Percentiles rank a stretch among this genome's conserved stretches.
Evolutionary conservation across 768 basidiomycete genomes (phyloP).

Genomic region (Mycena galopus): DNA sequence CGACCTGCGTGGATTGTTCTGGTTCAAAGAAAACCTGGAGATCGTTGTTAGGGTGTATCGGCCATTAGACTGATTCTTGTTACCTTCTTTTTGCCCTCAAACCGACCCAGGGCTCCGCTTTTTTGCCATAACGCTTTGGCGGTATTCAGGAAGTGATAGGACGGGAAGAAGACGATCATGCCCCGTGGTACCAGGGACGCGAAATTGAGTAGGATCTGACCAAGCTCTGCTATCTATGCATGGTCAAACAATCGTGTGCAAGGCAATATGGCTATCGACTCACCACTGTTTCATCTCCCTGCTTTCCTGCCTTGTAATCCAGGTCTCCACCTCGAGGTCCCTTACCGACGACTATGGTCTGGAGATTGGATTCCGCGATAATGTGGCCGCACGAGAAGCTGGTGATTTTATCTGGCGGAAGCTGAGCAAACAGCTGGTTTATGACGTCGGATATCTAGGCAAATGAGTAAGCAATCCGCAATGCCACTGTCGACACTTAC

Average conservation of each 20-base stretch:
- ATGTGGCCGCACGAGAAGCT: slow-evolving; percentile 95
- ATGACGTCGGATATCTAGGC: slow-evolving; percentile 90
- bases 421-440: slow-evolving; percentile 80
- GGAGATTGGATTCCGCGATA: slow-evolving; percentile 84
- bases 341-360: slow-evolving; percentile 77
- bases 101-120: slow-evolving; percentile 70
- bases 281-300: slow-evolving; percentile 75
- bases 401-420: slow-evolving; percentile 72
- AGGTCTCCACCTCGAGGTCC: slow-evolving; percentile 82
- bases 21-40: slow-evolving; percentile 91
- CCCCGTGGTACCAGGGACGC: slow-evolving; percentile 85
- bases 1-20: slow-evolving; percentile 77
- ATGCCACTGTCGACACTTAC: slow-evolving; percentile 56
- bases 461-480: background rate
- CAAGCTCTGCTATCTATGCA: slow-evolving; percentile 81
- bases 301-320: slow-evolving; percentile 85
- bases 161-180: slow-evolving; percentile 94
- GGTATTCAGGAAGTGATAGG: slow-evolving; percentile 83
- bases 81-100: slow-evolving; percentile 78
- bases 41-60: slow-evolving; percentile 16
- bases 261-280: slow-evolving; percentile 40
- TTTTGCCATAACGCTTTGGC: slow-evolving; percentile 77
- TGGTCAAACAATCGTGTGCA: background rate
- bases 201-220: slow-evolving; percentile 86
- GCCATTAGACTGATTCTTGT: too few species aligned